Base-by-base conservation (phyloP, 805 yeast genomes). In the Saccharomycopsis sp. region DNA sequence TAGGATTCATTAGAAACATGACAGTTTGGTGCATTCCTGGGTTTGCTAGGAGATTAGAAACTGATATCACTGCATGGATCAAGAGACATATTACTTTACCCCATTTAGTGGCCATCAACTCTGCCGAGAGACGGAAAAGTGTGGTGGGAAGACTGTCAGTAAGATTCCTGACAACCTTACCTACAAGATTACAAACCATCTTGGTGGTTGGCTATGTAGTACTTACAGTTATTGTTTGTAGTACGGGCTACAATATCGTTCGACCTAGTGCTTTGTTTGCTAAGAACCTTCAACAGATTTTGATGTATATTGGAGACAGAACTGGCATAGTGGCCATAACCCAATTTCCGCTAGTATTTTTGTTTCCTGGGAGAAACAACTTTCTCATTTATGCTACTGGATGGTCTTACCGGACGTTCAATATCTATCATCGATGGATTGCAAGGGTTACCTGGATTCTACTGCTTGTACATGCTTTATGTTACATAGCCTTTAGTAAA, bases 261-360 rank as follows among this genome's bases (percentile, higher is more conserved):
- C 58, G 54, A 15, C 73, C 73, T 24, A 71, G 67, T 59, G 64
- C 69, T 2, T 67, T 73, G 3, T 73, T 71, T 60, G 63, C 67
- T 2, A 68, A 72, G 50, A 57, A 63, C 8, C 64, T 57, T 35
- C 72, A 72, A 3, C 70, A 68, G 47, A 58, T 54, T 14, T 65
- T 65, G 56, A 73, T 73, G 25, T 66, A 66, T 35, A 58, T 71
- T 2, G 81, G 79, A 2, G 82, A 79, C 65, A 68, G 82, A 64
- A 69, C 78, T 0, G 83, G 82, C 1, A 78, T 78, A 3, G 62
- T 78, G 25, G 76, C 78, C 1, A 71, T 72, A 0, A 65, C 65
- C 35, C 77, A 74, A 57, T 58, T 74, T 20, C 78, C 78, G 3
- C 54, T 74, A 29, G 60, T 71, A 3, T 69, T 69, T 57, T 55